These are phyloP conservation scores for Metschnikowia colocasiae DNA, from an alignment of 805 yeast species.

Conservation along the genomic window DNA sequence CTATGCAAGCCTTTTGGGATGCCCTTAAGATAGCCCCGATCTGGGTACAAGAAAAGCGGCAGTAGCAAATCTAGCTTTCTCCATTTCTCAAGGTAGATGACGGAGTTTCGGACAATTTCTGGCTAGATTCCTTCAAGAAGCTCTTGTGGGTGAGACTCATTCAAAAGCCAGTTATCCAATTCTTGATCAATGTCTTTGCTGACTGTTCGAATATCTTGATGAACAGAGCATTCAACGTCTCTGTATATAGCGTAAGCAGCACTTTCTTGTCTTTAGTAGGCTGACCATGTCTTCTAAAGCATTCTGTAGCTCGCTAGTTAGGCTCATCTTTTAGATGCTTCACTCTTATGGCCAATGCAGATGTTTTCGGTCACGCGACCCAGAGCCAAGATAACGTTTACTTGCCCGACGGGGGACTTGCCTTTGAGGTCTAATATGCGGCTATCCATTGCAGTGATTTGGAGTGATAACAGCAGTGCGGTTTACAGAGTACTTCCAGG, in stretches of 20 bases:
- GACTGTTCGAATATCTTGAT: conserved; percentile 33
- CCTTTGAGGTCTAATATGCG: conserved; percentile 9
- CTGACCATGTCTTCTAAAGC: conserved; percentile 1
- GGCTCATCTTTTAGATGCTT: conserved; percentile 7
- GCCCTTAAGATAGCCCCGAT: conserved; percentile 33
- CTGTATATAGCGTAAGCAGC: conserved; percentile 16
- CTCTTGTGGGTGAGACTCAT: conserved; percentile 9
- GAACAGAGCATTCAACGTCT: conserved; percentile 32
- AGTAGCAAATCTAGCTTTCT: conserved; percentile 23
- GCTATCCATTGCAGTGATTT: conserved; percentile 1
- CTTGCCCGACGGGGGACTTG: not conserved
- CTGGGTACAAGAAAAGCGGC: conserved; percentile 34
- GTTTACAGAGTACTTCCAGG: too few relatives aligned
- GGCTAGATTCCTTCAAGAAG: conserved; percentile 3
- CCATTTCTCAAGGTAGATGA: conserved; percentile 24
- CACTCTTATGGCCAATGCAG: conserved; percentile 7
- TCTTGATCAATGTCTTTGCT: conserved; percentile 19
- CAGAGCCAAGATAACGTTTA: conserved; percentile 11
- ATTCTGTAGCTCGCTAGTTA: conserved; percentile 1
- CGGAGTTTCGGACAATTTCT: conserved; percentile 4
- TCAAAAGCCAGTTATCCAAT: conserved; percentile 18
- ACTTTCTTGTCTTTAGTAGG: conserved; percentile 1
- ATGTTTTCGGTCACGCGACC: conserved; percentile 5
- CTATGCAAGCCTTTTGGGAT: too few relatives aligned
- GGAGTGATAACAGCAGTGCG: not conserved